A percentile compares a stretch with the other conserved stretches of the same genome.
phyloP scores from a whole-genome alignment of 768 basidiomycete species.

The Boletales sp. region DNA sequence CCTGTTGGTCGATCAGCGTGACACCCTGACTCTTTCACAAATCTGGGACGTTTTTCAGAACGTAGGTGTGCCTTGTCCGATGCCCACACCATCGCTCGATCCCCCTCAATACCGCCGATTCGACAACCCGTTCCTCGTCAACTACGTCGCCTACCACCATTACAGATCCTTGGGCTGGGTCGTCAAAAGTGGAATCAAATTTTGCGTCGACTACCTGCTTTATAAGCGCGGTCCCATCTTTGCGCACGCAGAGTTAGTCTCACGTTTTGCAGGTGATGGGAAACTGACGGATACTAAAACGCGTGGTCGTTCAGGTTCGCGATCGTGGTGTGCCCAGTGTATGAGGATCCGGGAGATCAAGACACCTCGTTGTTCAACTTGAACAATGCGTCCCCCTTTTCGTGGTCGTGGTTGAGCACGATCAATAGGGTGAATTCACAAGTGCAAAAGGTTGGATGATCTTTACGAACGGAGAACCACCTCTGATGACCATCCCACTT shows the following conservation, averaged over 20 bases:
- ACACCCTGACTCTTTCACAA: constrained; percentile 51
- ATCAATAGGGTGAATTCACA: constrained; percentile 95
- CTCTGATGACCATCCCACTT: constrained; percentile 1
- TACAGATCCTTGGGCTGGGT: constrained; percentile 97
- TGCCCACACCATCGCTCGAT: constrained; percentile 26
- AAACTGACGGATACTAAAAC: not conserved
- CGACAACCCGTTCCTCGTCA: constrained; percentile 90
- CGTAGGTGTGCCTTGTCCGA: constrained; percentile 43
- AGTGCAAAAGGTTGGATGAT: constrained; percentile 86
- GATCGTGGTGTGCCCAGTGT: constrained; percentile 84
- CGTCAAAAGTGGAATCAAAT: constrained; percentile 93
- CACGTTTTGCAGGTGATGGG: not conserved
- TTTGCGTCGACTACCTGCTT: constrained; percentile 91
- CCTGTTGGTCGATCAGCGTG: constrained; percentile 36
- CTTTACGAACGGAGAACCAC: not conserved
- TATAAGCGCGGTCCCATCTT: constrained; percentile 96
- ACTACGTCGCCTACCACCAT: constrained; percentile 91
- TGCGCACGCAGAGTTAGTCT: constrained; percentile 85
- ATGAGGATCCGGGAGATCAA: constrained; percentile 77
- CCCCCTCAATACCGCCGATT: constrained; percentile 43
- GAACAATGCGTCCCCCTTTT: constrained; percentile 66
- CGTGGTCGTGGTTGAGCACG: constrained; percentile 97
- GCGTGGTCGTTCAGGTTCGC: constrained; percentile 62
- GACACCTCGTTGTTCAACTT: constrained; percentile 59
- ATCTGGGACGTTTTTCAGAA: constrained; percentile 66